Evolutionary conservation across 2,329 filamentous ascomycete genomes (phyloP), one percentile per base, ranked within the genome.

Genomic region (Dactylella cylindrospora): DNA sequence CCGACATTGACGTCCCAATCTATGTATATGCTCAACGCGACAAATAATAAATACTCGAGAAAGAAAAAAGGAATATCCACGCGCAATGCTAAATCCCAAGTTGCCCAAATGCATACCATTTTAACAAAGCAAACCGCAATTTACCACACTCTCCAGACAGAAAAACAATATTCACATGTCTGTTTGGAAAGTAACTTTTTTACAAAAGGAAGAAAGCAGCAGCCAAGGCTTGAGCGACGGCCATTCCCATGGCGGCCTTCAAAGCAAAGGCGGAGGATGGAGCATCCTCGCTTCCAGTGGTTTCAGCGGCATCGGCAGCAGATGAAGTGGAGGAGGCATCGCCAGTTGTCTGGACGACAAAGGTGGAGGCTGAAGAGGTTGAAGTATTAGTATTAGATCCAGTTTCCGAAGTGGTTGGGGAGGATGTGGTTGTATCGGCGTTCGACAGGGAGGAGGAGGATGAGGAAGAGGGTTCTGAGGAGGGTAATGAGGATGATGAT

Each of bases 181-280:
- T 32, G 10, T 32, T 23, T 19, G 3, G n/a, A 12, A 32, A 22
- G 17, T 23, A 20, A 33, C 20, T 50, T 62, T 62, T 50, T 62
- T 62, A 62, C 49, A 62, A 40, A 44, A 62, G 57, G 49, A 62
- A 54, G 49, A 62, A 62, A 53, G 57, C 57, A 53, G 38, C 49
- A 28, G 38, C 49, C 7, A 54, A 10, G 23, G 49, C 57, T 15
- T 62, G 43, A 13, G 43, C 17, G 19, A 38, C 36, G 8, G 54
- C 57, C 13, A 62, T 28, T 9, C 43, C 43, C 31, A 62, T 54
- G 13, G 57, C 31, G 19, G 50, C 57, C 32, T 53, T 36, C 25
- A 53, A 17, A 5, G 49, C 43, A 25, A 62, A 39, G 3, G 33
- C 57, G 22, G 54, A 61, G 8, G 29, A 38, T 31, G 54, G 46